Evolutionary conservation across 139 green algal genomes (phyloP).

Genomic region (Ostreobium quekettii): DNA sequence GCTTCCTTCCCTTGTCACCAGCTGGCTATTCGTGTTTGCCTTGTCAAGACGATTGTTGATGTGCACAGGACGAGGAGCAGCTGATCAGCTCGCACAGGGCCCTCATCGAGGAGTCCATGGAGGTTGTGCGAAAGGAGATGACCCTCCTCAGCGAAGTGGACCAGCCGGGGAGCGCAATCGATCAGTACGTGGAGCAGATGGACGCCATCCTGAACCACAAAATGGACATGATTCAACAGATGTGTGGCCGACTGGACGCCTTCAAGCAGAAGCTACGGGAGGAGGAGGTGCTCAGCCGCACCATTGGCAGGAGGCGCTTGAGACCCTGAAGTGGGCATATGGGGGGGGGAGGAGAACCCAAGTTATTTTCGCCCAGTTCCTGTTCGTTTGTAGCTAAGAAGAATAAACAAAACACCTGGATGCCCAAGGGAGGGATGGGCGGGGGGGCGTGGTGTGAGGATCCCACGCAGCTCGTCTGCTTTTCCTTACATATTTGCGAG

Average conservation of each 20-base stretch:
- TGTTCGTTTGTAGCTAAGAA: too few species aligned
- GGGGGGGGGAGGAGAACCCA: too few species aligned
- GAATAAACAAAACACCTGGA: too few species aligned
- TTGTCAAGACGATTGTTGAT: too few species aligned
- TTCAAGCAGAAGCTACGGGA: constrained; percentile 57
- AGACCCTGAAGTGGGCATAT: neutral
- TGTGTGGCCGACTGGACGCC: constrained; percentile 44
- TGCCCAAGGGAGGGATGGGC: too few species aligned
- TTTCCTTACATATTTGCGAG: too few species aligned
- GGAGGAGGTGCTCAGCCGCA: constrained; percentile 46
- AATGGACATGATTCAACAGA: constrained; percentile 29
- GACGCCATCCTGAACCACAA: constrained; percentile 53
- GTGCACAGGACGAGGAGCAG: constrained; percentile 85
- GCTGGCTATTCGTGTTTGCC: too few species aligned
- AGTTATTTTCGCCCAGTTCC: too few species aligned
- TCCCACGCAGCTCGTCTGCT: too few species aligned
- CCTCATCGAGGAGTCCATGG: constrained; percentile 84
- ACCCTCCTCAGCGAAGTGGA: constrained; percentile 62
- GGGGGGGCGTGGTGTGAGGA: too few species aligned
- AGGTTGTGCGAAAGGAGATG: constrained; percentile 69
- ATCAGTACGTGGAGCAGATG: constrained; percentile 64
- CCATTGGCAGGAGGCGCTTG: constrained; percentile 24
- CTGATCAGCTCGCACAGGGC: constrained; percentile 76
- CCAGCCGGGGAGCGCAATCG: constrained; percentile 65
- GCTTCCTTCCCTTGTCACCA: too few species aligned